phyloP scores from a whole-genome alignment of 2,329 filamentous ascomycete genomes.

The Colletotrichum somersetense region DNA sequence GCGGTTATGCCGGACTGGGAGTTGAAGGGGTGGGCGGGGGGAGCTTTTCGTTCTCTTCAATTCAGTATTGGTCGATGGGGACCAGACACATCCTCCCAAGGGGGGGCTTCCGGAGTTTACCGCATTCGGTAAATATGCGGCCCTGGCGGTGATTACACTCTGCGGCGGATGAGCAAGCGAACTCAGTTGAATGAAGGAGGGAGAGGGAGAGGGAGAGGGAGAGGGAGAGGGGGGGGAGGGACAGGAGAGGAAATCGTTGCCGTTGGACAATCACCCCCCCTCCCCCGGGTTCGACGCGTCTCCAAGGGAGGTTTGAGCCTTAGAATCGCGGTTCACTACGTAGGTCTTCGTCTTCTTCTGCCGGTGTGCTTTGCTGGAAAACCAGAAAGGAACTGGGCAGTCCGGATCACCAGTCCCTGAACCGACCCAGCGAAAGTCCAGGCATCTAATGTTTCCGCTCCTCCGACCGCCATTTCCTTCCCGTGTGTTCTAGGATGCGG shows the following conservation, averaged over 20 bases:
- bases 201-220: too few relatives aligned
- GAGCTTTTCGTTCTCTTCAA: neutral
- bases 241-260: neutral
- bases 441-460: neutral
- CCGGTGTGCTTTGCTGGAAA: neutral
- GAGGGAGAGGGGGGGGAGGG: too few relatives aligned
- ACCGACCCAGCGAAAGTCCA: too few relatives aligned
- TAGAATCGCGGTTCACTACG: too few relatives aligned
- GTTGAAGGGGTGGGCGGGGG: neutral
- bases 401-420: too few relatives aligned
- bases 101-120: neutral
- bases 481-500: neutral
- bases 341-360: too few relatives aligned
- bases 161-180: neutral
- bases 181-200: neutral
- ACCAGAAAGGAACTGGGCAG: neutral
- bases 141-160: neutral
- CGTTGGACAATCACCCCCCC: neutral
- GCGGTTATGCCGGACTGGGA: conserved; percentile 26
- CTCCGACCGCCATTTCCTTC: neutral
- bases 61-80: neutral
- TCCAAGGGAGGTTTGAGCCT: too few relatives aligned
- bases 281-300: too few relatives aligned
- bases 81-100: too few relatives aligned
- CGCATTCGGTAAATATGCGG: neutral